Conservation (phyloP, 2,329 filamentous ascomycete species). For the Penicillium sclerotiorum region DNA sequence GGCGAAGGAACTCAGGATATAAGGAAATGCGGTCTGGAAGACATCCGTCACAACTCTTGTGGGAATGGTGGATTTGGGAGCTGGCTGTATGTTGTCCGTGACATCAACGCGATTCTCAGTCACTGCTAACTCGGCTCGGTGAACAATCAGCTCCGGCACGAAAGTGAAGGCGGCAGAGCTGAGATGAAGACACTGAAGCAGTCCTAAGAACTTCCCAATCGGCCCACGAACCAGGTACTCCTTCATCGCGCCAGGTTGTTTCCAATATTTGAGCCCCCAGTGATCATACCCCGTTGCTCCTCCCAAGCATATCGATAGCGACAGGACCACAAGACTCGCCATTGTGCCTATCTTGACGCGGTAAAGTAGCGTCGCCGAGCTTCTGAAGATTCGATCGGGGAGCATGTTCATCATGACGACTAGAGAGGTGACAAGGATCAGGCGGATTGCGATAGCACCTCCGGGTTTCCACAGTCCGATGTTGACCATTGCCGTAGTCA, state of each 20-base stretch:
- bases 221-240: constrained; percentile 50
- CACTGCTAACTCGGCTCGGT: constrained; percentile 41
- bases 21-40: constrained; percentile 60
- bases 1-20: constrained; percentile 58
- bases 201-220: constrained; percentile 52
- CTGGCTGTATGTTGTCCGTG: constrained; percentile 48
- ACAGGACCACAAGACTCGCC: constrained; percentile 51
- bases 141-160: constrained; percentile 57
- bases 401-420: constrained; percentile 55
- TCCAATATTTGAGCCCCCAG: constrained; percentile 56
- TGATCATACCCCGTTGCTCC: constrained; percentile 51
- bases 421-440: constrained; percentile 59
- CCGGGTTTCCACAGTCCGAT: constrained; percentile 60
- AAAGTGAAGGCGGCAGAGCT: constrained; percentile 57
- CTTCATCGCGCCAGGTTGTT: constrained; percentile 51
- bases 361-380: constrained; percentile 54
- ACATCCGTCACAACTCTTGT: constrained; percentile 57
- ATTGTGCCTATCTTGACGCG: constrained; percentile 54
- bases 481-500: constrained; percentile 66
- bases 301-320: constrained; percentile 56
- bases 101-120: constrained; percentile 1
- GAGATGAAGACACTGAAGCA: constrained; percentile 54
- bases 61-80: constrained; percentile 52
- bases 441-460: constrained; percentile 43
- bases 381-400: constrained; percentile 52